Percentiles rank a stretch among this genome's conserved stretches.
phyloP scores from a whole-genome alignment of 129 eudicot species.

The Tagetes erecta region DNA sequence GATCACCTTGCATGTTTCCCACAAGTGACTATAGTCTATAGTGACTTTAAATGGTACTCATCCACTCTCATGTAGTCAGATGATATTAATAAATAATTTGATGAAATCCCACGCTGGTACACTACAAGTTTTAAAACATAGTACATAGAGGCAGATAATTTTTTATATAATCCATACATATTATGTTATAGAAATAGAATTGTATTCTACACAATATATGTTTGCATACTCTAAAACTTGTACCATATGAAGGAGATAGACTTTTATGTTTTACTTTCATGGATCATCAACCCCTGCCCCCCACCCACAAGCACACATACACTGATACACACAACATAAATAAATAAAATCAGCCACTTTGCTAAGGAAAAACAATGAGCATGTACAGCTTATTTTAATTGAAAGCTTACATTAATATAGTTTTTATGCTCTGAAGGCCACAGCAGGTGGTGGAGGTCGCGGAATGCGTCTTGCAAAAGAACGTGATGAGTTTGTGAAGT shows the following conservation, averaged over 20 bases:
- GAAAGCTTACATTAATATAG: conserved; percentile 16
- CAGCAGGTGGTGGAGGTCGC: conserved; percentile 99
- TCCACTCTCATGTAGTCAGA: background rate
- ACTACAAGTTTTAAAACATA: background rate
- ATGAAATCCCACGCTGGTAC: background rate
- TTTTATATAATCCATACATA: background rate
- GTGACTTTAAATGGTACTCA: background rate
- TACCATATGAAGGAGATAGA: background rate
- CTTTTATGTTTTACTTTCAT: background rate
- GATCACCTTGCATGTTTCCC: conserved; percentile 10
- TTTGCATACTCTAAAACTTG: background rate
- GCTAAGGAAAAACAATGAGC: background rate
- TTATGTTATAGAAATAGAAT: background rate
- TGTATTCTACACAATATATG: background rate
- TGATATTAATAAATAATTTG: background rate
- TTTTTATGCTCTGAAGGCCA: conserved; percentile 61
- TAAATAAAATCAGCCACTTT: background rate
- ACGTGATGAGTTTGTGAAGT: conserved; percentile 84
- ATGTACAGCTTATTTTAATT: background rate
- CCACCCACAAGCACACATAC: no score
- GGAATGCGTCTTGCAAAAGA: conserved; percentile 99
- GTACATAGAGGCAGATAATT: conserved; percentile 2
- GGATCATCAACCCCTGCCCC: background rate
- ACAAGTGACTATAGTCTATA: conserved; percentile 2
- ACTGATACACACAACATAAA: no score